Evolutionary conservation across 352 stramenopile species (phyloP).

Genomic region (Pythium phragmiticola): DNA sequence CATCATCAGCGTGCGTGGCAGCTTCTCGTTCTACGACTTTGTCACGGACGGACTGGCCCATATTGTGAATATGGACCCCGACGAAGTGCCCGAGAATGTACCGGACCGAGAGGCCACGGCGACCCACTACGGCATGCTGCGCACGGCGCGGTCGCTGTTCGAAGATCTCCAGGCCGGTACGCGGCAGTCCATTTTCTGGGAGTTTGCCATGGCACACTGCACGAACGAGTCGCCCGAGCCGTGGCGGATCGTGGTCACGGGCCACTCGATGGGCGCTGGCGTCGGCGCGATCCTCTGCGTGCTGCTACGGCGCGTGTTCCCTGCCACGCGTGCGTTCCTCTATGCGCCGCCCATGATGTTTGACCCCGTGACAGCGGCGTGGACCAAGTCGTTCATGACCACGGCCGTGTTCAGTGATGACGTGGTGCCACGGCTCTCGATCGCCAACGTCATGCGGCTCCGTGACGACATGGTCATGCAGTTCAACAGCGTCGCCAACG

Average conservation of each 20-base stretch:
- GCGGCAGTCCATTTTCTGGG: constrained; percentile 62
- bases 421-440: constrained; percentile 63
- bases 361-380: constrained; percentile 52
- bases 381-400: constrained; percentile 68
- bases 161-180: constrained; percentile 54
- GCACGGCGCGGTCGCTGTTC: constrained; percentile 63
- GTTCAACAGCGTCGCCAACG: constrained; percentile 64
- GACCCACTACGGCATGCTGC: constrained; percentile 75
- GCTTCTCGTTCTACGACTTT: constrained; percentile 79
- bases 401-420: constrained; percentile 72
- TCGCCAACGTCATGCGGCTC: constrained; percentile 62
- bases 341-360: constrained; percentile 70
- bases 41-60: constrained; percentile 70
- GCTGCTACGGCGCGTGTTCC: constrained; percentile 59
- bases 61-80: constrained; percentile 56
- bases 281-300: constrained; percentile 68
- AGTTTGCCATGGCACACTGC: constrained; percentile 60
- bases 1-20: constrained; percentile 76
- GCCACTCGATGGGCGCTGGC: constrained; percentile 83
- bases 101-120: constrained; percentile 44
- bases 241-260: constrained; percentile 74
- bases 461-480: constrained; percentile 69
- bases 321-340: constrained; percentile 51
- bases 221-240: constrained; percentile 20
- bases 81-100: constrained; percentile 52